Base-by-base conservation (phyloP, 2,329 filamentous ascomycete species). In the Chrysoporthe cubensis region DNA sequence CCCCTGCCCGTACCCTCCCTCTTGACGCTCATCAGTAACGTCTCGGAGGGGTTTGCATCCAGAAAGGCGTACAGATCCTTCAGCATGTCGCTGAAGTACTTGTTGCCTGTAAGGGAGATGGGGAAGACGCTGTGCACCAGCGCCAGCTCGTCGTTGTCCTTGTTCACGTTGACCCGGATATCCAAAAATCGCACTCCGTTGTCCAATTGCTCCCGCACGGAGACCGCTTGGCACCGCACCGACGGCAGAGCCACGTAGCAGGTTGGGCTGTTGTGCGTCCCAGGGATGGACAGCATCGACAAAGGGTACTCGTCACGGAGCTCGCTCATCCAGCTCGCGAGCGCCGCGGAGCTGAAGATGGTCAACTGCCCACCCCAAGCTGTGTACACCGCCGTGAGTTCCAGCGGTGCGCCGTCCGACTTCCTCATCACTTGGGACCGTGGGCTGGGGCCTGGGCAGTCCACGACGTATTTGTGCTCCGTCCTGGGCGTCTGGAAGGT, bases 131-230 rank as follows among this genome's bases (percentile, higher is more conserved):
- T 90, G 81, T 99, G 96, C 4, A 98, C 95, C 42, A 99, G 91
- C 65, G 90, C 83, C 18, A 98, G 85, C 52, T 87, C 85, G 76
- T 93, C 88, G 71, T 87, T 87, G 70, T 84, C 82, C 46, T 77
- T 71, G 71, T 75, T 80, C 66, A 81, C 83, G 46, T 80, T 83
- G 66, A 97, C 91, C 63, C 96, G 90, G 70, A 99, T 88, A 77
- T 99, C 96, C 72, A 99, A 89, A 83, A 97, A 98, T 63, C 96
- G 93, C 58, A 98, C 91, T 40, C 96, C 96, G 76, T 97, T 95
- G 66, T 89, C 84, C 40, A 99, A 88, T 79, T 99, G 96, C 64
- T 90, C 88, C 61, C 84, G 83, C 5, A 96, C 85, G 69, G 87
- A 84, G 21, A 94, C 93, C 44, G 92, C 90, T 80, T 99, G 96